These are phyloP conservation scores for Quercus gilva DNA, from an alignment of 306 rosid genomes.

Conservation along the genomic window DNA sequence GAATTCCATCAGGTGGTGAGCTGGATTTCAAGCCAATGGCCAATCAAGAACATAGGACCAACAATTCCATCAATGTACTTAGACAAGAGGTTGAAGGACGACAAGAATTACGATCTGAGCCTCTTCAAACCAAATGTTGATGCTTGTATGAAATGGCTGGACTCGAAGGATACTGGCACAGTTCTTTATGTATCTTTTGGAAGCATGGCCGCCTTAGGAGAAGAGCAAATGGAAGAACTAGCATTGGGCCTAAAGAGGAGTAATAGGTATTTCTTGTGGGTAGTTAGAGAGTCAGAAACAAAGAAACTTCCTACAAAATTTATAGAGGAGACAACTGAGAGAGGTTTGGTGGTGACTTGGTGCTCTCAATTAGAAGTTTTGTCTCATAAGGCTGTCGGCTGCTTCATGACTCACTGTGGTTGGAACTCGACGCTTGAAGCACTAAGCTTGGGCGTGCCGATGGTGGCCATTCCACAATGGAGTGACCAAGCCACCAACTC, in stretches of 20 bases:
- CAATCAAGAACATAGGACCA: slow-evolving; percentile 20
- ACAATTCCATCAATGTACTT: slow-evolving; percentile 19
- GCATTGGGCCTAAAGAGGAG: slow-evolving; percentile 4
- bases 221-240: slow-evolving; percentile 20
- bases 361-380: slow-evolving; percentile 16
- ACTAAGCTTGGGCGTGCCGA: slow-evolving; percentile 13
- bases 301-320: slow-evolving; percentile 13
- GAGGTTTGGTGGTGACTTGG: slow-evolving; percentile 14
- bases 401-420: slow-evolving; percentile 22
- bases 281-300: slow-evolving; percentile 12
- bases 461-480: slow-evolving; percentile 23
- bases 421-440: slow-evolving; percentile 26
- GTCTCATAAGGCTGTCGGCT: slow-evolving; percentile 1
- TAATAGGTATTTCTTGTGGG: slow-evolving; percentile 14
- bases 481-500: slow-evolving; percentile 19
- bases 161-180: slow-evolving; percentile 5
- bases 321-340: background rate
- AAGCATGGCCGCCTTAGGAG: slow-evolving; percentile 5
- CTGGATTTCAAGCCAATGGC: slow-evolving; percentile 16
- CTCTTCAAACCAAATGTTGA: slow-evolving; percentile 12
- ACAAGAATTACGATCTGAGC: slow-evolving; percentile 9
- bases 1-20: background rate
- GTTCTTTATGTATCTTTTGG: slow-evolving; percentile 18
- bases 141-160: slow-evolving; percentile 14
- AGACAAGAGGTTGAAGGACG: slow-evolving; percentile 19